Evolutionary conservation across 2,329 filamentous ascomycete species (phyloP), one percentile per base, ranked within the genome.

Genomic region (Emmonsia crescens): DNA sequence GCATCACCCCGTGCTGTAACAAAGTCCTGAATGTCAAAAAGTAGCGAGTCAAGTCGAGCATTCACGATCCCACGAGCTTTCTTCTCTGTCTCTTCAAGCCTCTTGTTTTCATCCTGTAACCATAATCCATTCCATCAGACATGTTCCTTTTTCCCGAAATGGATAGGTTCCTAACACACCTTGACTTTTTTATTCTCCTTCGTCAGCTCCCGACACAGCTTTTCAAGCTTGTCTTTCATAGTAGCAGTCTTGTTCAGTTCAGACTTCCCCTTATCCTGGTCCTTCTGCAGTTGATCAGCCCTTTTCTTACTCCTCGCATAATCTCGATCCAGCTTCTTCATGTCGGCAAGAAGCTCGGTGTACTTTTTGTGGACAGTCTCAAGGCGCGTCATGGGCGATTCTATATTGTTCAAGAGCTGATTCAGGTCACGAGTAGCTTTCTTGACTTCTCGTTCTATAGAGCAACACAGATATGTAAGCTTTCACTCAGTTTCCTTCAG

Each of bases 141-240:
- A 46, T 58, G 57, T 60, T 68, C 63, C 57, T 62, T 33, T 36
- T 33, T 27, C 55, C 51, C 8, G 42, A 29, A 63, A 55, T 29
- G 6, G 54, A 42, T 29, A 57, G 58, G 42, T 44, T 56, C 56
- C 21, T 33, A 48, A 73, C 78, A 68, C 76, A 94, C 90, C 87
- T 97, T 97, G 66, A 99, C 85, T 77, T 96, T 95, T 77, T 97
- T 97, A 75, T 99, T 99, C 72, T 99, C 94, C 69, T 93, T 89
- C 64, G 95, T 94, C 61, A 99, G 82, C 75, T 99, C 94, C 61
- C 94, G 83, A 70, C 92, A 96, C 38, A 99, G 80, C 73, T 97
- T 99, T 76, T 99, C 94, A 54, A 99, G 80, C 77, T 97, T 97
- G 74, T 97, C 92, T 75, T 96, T 96, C 72, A 97, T 85, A 1